Conservation (phyloP, 179 eudicot genomes). For the Monotropa hypopitys region DNA sequence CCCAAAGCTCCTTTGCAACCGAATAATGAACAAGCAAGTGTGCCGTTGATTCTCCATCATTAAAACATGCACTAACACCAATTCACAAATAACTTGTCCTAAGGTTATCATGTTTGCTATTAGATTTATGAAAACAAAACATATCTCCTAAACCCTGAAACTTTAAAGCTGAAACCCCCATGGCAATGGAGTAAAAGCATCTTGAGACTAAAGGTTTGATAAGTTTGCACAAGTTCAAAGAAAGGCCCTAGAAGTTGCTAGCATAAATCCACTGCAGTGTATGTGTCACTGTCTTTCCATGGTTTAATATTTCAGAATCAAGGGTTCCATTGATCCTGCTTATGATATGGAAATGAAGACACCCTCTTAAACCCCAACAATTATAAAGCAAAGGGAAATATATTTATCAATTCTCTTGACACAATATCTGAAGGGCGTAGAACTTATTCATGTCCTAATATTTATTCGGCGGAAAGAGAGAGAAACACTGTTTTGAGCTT, state of each 20-base stretch:
- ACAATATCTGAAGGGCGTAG: not conserved
- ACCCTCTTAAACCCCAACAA: not conserved
- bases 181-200: not conserved
- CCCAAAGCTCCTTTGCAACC: too few species aligned
- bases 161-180: not conserved
- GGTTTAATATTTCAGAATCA: not conserved
- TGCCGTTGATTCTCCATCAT: too few species aligned
- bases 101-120: too few species aligned
- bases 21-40: too few species aligned
- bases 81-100: too few species aligned
- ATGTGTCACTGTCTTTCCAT: not conserved
- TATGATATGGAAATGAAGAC: constrained; percentile 1
- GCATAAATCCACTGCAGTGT: not conserved
- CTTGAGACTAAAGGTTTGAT: not conserved
- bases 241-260: not conserved
- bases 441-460: too few species aligned
- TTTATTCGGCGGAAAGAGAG: not conserved
- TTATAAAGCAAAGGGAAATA: not conserved
- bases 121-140: not conserved
- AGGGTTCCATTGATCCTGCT: not conserved
- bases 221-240: not conserved
- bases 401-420: not conserved
- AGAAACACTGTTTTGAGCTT: not conserved
- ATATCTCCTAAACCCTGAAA: not conserved
- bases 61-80: too few species aligned